These are phyloP conservation scores for Coemansia sp. DNA, from an alignment of 192 early-diverging fungal genomes.

Conservation along the genomic window DNA sequence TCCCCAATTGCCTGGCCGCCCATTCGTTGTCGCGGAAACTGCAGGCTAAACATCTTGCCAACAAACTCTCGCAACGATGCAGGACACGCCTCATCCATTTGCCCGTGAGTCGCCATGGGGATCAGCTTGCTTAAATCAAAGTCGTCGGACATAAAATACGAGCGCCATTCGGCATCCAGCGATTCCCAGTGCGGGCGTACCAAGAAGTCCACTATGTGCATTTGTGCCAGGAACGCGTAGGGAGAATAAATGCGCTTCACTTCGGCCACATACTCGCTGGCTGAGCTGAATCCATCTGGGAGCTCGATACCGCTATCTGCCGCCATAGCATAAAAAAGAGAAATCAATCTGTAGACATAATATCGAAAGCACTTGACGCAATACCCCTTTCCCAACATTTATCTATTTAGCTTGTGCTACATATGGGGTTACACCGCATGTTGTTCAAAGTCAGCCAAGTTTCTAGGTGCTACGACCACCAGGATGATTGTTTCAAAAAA, in stretches of 20 bases:
- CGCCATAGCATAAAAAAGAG: background rate
- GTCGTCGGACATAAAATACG: conserved; percentile 16
- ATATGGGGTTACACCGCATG: background rate
- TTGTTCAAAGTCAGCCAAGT: too few relatives aligned
- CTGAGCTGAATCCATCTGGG: conserved; percentile 22
- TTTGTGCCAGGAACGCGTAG: conserved; percentile 28
- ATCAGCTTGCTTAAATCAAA: conserved; percentile 27
- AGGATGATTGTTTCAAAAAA: too few relatives aligned
- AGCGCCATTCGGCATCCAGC: conserved; percentile 40
- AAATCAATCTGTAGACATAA: background rate
- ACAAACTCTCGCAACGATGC: conserved; percentile 33
- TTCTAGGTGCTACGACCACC: too few relatives aligned
- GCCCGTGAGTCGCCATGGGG: conserved; percentile 26
- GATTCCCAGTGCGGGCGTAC: conserved; percentile 29
- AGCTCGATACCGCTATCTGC: conserved; percentile 16
- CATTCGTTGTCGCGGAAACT: conserved; percentile 20
- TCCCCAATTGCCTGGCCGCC: background rate
- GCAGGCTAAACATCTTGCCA: conserved; percentile 23
- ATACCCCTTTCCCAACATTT: background rate
- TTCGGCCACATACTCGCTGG: conserved; percentile 28
- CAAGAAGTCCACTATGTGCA: conserved; percentile 50
- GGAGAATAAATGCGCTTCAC: conserved; percentile 10
- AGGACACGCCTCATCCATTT: conserved; percentile 11
- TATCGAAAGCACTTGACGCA: background rate
- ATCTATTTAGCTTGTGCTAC: background rate